Conservation (phyloP, 176 grass and related monocot genomes). For the Areca catechu region DNA sequence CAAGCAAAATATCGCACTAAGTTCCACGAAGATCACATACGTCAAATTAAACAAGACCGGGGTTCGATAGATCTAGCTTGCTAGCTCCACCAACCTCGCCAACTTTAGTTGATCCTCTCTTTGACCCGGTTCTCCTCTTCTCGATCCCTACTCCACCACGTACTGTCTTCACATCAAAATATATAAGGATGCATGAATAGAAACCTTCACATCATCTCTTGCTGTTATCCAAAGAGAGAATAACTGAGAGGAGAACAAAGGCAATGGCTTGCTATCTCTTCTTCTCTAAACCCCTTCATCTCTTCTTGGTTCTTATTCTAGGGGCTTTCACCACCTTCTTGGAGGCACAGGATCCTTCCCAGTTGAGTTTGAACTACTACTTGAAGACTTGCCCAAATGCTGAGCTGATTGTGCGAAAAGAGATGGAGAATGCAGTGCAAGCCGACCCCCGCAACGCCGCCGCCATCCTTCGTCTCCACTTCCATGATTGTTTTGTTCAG, state of each 20-base stretch:
- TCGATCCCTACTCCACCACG: constrained; percentile 6
- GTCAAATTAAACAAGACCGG: background rate
- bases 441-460: constrained; percentile 62
- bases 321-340: constrained; percentile 3
- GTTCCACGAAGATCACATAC: background rate
- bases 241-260: background rate
- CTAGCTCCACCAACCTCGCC: constrained; percentile 59
- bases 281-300: background rate
- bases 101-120: constrained; percentile 75
- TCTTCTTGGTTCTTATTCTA: constrained; percentile 23
- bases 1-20: background rate
- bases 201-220: background rate
- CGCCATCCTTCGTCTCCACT: constrained; percentile 77
- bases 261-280: background rate
- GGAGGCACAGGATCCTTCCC: constrained; percentile 45
- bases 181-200: constrained; percentile 28
- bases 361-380: constrained; percentile 75
- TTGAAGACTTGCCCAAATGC: constrained; percentile 63
- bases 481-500: constrained; percentile 97
- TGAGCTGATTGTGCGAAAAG: constrained; percentile 55
- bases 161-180: background rate
- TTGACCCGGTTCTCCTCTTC: constrained; percentile 37
- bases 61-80: constrained; percentile 28
- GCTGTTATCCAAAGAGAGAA: background rate
- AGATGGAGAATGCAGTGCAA: constrained; percentile 69